phyloP scores from a whole-genome alignment of 257 asterid species.

The Solanum bukasovii region DNA sequence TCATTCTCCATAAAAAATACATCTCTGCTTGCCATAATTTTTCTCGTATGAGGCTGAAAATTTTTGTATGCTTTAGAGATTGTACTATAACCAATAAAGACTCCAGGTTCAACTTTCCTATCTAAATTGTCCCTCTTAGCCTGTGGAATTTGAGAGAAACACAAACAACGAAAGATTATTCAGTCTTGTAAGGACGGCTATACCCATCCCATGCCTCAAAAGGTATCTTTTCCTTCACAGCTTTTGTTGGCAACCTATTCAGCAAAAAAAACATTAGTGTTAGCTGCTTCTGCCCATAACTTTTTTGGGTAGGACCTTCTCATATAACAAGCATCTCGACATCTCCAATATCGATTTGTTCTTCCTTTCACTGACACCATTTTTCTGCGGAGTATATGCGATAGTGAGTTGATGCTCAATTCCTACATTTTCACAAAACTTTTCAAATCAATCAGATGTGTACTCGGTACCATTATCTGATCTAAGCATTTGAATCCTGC shows the following conservation, averaged over 20 bases:
- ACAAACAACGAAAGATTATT: not conserved
- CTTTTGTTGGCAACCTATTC: not conserved
- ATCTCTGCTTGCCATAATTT: not conserved
- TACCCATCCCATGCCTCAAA: not conserved
- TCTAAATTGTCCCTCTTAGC: not conserved
- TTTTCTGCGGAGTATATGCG: too few species aligned
- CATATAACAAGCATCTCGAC: too few species aligned
- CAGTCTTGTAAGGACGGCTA: not conserved
- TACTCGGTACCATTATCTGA: too few species aligned
- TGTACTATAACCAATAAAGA: not conserved
- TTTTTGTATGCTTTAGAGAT: not conserved
- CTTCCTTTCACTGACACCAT: too few species aligned
- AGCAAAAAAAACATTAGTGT: too few species aligned
- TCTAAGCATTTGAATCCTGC: too few species aligned
- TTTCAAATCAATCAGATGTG: too few species aligned
- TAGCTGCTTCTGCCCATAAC: too few species aligned
- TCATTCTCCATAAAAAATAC: not conserved
- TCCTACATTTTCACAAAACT: too few species aligned
- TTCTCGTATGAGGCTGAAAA: accelerated
- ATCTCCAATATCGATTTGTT: too few species aligned
- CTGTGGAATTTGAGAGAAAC: not conserved
- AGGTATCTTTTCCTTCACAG: not conserved
- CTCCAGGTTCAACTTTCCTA: not conserved
- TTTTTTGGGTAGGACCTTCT: too few species aligned
- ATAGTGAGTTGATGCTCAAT: too few species aligned